Evolutionary conservation across 2,329 filamentous ascomycete species (phyloP), one percentile per base, ranked within the genome.

Genomic region (Aureobasidium sp.): DNA sequence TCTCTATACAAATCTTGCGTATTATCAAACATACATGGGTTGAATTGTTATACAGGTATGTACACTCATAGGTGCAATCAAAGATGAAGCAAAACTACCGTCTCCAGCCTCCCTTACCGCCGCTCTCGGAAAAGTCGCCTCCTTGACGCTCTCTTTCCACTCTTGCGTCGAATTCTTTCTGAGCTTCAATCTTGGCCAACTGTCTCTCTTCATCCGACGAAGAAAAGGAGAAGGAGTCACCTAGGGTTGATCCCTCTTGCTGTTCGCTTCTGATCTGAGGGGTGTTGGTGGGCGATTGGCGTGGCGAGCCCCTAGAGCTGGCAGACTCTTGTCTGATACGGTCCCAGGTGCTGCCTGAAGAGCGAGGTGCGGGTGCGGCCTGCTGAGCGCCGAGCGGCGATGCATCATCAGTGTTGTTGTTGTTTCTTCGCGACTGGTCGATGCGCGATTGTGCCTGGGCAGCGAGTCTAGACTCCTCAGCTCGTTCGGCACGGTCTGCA

Each of bases 121-220:
- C 42, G 31, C 56, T 57, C 34, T 70, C 69, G 5, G 67, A 64
- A 63, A 79, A 79, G 56, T 77, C 73, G n/a, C 73, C 74, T 0
- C 78, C 80, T 59, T 74, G 73, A 57, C 80, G 69, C 65, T 82
- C 80, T 62, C 73, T 73, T 65, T 82, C 80, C 5, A 82, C 64
- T 47, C 76, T 70, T 20, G 74, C 74, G 66, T 82, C 79, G 65
- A 82, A 82, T 29, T 81, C 78, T 59, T 71, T 75, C 68, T 82
- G 79, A 29, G 78, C 78, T 64, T 79, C 74, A 44, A 72, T 67
- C 63, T 74, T 77, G 14, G 77, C 78, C 31, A 72, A 66, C 49
- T 75, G 73, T 27, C 74, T 72, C 41, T 81, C 77, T 61, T 78
- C 75, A 6, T 77, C 76, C 1, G 70, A 71, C 1, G 70, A 70